Conservation (phyloP, 2,329 filamentous ascomycete species). For the Pseudogymnoascus sp. region DNA sequence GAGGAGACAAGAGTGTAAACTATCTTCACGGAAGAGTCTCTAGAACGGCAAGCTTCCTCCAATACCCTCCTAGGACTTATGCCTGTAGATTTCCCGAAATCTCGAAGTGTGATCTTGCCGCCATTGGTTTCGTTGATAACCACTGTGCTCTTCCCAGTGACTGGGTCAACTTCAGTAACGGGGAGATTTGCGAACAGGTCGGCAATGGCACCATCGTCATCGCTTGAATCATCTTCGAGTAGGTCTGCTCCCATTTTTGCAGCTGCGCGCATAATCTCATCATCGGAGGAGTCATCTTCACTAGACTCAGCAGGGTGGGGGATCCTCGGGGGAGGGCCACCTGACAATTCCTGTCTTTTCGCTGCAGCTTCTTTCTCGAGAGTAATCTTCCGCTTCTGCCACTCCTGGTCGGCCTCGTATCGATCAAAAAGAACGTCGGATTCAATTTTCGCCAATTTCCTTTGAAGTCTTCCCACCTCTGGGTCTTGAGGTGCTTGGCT, state of each 20-base stretch:
- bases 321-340: constrained; percentile 20
- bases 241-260: constrained; percentile 50
- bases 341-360: constrained; percentile 34
- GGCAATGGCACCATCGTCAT: constrained; percentile 45
- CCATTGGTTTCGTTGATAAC: constrained; percentile 46
- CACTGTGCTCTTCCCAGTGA: constrained; percentile 49
- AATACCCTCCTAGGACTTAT: constrained; percentile 66
- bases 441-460: constrained; percentile 69
- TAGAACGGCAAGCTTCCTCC: constrained; percentile 73
- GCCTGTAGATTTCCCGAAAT: constrained; percentile 79
- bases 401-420: constrained; percentile 53
- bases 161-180: constrained; percentile 48
- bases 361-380: constrained; percentile 54
- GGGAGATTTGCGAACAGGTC: constrained; percentile 54
- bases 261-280: constrained; percentile 46
- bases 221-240: constrained; percentile 42
- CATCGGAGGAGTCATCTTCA: constrained; percentile 33
- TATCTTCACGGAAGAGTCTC: constrained; percentile 62
- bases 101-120: constrained; percentile 54
- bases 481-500: constrained; percentile 20
- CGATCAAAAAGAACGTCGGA: constrained; percentile 69
- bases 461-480: constrained; percentile 55
- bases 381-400: constrained; percentile 49
- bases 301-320: constrained; percentile 15
- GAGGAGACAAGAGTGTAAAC: constrained; percentile 62